Evolutionary conservation across 1,139 yeast genomes (phyloP), one percentile per base, ranked within the genome.

Genomic region (Magnusiomyces sp.): DNA sequence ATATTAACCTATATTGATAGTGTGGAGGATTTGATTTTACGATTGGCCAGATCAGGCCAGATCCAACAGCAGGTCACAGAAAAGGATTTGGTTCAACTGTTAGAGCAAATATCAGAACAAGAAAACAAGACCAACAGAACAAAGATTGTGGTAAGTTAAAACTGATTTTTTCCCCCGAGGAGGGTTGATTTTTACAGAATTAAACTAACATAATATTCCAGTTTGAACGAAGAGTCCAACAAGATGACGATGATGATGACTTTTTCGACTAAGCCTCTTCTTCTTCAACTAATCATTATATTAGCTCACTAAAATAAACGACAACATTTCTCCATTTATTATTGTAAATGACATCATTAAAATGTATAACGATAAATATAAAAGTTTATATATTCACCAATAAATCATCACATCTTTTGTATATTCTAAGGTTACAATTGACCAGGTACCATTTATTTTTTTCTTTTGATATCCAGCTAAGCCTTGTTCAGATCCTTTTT

Each of bases 81-180:
- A 63, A 73, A 75, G 39, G 96, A 89, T 56, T 75, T 92, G 53
- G 95, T 89, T 31, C 83, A 81, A 54, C 79, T 92, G 47, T 72
- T 92, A 58, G 89, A 88, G 62, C 90, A 90, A 52, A 73, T 92
- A 46, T 83, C 95, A 9, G 76, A 86, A 59, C 95, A 86, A 59
- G 87, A 86, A 61, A 76, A 79, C 61, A 76, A 77, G 60, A 73
- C 74, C 45, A 75, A 72, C 48, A 75, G 73, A 48, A 76, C 83
- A 31, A 83, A 80, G 68, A 87, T 87, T 57, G 78, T 76, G 45
- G 54, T 51, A 38, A 51, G 54, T 48, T 38, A 6, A 17, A 2
- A 19, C 4, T 27, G 4, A 33, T 3, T 19, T 11, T 19, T n/a
- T n/a, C n/a, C n/a, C n/a, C n/a, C n/a, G n/a, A n/a, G n/a, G n/a